Base-by-base conservation (phyloP, 163 green algal genomes). In the Coccomyxa subellipsoidea region DNA sequence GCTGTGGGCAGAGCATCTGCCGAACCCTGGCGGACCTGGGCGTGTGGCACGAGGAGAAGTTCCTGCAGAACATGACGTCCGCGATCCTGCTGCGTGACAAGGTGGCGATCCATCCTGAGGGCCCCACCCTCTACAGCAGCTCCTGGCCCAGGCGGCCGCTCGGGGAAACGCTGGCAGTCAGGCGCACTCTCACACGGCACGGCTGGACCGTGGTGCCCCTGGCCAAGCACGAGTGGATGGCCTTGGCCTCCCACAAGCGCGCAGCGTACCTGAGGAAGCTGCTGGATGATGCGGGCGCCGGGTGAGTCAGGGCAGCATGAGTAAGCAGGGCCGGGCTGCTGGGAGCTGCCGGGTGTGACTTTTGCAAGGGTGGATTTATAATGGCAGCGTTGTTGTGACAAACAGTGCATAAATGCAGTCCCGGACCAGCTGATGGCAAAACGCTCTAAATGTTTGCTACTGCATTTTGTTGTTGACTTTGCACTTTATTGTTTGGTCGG, bases 171-270 rank as follows among this genome's bases (percentile, higher is more conserved):
- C 47, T 59, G 47, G 47, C 47, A 12, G 47, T 59, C 39, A 32
- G 66, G 66, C 66, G 66, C 1, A 73, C n/a, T 18, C 66, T 73
- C 21, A n/a, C 29, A 23, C 10, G 29, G 27, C 66, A 73, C 10
- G 66, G 66, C 1, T 73, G 66, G 66, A 73, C 66, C 21, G 66
- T 73, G 21, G n/a, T 73, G 29, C 66, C 66, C 21, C 31, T 73
- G 15, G 66, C 66, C 27, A 73, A 73, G 66, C 66, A 73, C n/a
- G 66, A 73, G 66, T 73, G 66, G 66, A 73, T 73, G 66, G 66
- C 66, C 66, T 12, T 73, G 66, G n/a, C 66, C 66, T 36, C n/a
- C n/a, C 66, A 32, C 8, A 73, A 34, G 66, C 66, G 66, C 29
- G 32, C 21, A n/a, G 66, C 7, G 8, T 34, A 73, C n/a, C 29